Conservation (phyloP, 148 eudicot genomes). For the Rhododendron kiyosumense region DNA sequence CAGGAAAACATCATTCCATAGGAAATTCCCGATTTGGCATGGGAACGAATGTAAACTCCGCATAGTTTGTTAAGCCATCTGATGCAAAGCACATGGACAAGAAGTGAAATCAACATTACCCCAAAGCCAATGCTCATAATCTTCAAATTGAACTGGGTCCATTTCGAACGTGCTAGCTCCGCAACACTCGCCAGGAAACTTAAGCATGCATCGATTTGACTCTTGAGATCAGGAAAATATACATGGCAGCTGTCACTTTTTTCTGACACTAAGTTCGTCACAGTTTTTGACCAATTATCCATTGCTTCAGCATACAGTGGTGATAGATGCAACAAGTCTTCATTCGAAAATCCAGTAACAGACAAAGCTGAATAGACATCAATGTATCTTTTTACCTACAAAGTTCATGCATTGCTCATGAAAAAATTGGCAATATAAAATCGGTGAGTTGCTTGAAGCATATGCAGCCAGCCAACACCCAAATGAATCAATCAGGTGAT, state of each 20-base stretch:
- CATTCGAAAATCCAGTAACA: constrained; percentile 78
- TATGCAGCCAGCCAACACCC: background rate
- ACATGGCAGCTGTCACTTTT: constrained; percentile 29
- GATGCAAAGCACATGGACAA: constrained; percentile 50
- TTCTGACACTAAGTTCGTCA: constrained; percentile 27
- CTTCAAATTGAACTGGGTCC: constrained; percentile 86
- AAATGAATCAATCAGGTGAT: background rate
- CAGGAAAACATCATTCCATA: constrained; percentile 43
- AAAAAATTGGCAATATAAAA: background rate
- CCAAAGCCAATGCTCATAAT: constrained; percentile 69
- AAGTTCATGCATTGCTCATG: background rate
- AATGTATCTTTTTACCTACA: constrained; percentile 92
- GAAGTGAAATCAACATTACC: constrained; percentile 55
- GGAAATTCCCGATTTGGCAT: constrained; percentile 27
- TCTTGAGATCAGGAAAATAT: constrained; percentile 40
- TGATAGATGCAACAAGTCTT: constrained; percentile 63
- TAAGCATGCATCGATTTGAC: constrained; percentile 59
- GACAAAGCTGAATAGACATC: constrained; percentile 91
- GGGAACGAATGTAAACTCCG: constrained; percentile 17
- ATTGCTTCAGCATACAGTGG: constrained; percentile 61
- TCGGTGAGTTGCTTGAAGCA: background rate
- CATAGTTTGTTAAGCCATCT: constrained; percentile 41
- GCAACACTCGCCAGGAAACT: constrained; percentile 69
- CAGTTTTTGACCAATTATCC: constrained; percentile 41
- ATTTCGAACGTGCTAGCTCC: constrained; percentile 88